phyloP scores from a whole-genome alignment of 345 rosid species.

The Adansonia digitata region DNA sequence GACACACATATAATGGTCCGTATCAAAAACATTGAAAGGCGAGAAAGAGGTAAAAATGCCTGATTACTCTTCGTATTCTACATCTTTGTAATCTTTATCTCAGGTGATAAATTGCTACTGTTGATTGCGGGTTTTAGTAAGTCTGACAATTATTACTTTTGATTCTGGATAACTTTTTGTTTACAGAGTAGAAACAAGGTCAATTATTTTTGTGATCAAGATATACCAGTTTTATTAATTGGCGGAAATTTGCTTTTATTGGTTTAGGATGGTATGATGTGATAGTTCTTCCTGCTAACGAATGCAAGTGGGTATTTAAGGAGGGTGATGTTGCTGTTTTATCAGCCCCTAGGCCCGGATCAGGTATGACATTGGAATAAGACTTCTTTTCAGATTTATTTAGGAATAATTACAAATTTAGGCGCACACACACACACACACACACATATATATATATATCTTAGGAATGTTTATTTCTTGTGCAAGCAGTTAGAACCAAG shows the following conservation, averaged over 20 bases:
- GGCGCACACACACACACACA: background rate
- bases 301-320: slow-evolving; percentile 91
- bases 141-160: background rate
- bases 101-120: background rate
- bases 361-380: slow-evolving; percentile 38
- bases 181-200: background rate
- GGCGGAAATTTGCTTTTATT: slow-evolving; percentile 14
- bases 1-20: slow-evolving; percentile 69
- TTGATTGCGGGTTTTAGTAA: background rate
- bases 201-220: background rate
- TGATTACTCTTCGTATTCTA: background rate
- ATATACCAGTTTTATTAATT: slow-evolving; percentile 14
- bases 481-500: slow-evolving; percentile 51
- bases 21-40: slow-evolving; percentile 73
- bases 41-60: slow-evolving; percentile 84
- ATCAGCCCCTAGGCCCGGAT: slow-evolving; percentile 74
- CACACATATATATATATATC: background rate
- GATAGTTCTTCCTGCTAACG: slow-evolving; percentile 61
- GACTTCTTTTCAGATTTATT: background rate
- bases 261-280: slow-evolving; percentile 94
- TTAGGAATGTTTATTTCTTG: background rate
- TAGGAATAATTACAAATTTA: background rate
- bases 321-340: slow-evolving; percentile 99
- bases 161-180: background rate
- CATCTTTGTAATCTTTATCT: background rate